Conservation (phyloP, 371 early-diverging fungal species). For the Apophysomyces variabilis region DNA sequence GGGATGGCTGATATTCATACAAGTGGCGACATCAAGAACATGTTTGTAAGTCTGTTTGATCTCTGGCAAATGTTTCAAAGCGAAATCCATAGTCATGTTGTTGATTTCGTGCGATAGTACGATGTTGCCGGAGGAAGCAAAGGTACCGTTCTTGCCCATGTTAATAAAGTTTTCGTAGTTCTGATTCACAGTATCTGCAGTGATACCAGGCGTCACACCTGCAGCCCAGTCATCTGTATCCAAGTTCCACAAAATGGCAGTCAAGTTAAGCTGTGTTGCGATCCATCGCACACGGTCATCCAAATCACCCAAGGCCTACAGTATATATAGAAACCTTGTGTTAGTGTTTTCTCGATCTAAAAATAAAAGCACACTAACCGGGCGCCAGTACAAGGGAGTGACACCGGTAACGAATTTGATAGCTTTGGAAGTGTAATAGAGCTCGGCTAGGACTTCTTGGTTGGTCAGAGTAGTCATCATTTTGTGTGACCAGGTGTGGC, state of each 20-base stretch:
- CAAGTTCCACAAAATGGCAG: slow-evolving; percentile 47
- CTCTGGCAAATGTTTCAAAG: slow-evolving; percentile 41
- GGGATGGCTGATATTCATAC: slow-evolving; percentile 50
- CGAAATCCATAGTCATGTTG: slow-evolving; percentile 47
- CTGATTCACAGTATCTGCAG: slow-evolving; percentile 17
- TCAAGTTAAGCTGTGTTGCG: slow-evolving; percentile 47
- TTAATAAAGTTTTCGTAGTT: slow-evolving; percentile 38
- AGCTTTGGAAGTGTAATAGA: slow-evolving; percentile 54
- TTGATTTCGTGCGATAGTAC: slow-evolving; percentile 52
- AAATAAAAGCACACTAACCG: slow-evolving; percentile 33
- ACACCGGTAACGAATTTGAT: slow-evolving; percentile 57
- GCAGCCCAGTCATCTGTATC: slow-evolving; percentile 51
- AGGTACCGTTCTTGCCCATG: slow-evolving; percentile 49
- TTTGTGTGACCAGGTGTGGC: slow-evolving; percentile 64
- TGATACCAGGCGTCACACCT: slow-evolving; percentile 27
- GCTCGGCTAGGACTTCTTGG: slow-evolving; percentile 59
- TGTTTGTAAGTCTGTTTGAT: slow-evolving; percentile 43
- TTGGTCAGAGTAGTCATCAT: slow-evolving; percentile 57
- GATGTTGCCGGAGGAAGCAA: slow-evolving; percentile 37
- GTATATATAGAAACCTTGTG: not conserved
- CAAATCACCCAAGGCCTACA: slow-evolving; percentile 46
- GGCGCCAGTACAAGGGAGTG: slow-evolving; percentile 58
- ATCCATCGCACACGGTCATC: slow-evolving; percentile 58
- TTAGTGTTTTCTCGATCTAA: not conserved
- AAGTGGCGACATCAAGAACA: slow-evolving; percentile 51